Evolutionary conservation across 805 yeast genomes (phyloP), one percentile per base, ranked within the genome.

Genomic region (Kuraishia piskuri): DNA sequence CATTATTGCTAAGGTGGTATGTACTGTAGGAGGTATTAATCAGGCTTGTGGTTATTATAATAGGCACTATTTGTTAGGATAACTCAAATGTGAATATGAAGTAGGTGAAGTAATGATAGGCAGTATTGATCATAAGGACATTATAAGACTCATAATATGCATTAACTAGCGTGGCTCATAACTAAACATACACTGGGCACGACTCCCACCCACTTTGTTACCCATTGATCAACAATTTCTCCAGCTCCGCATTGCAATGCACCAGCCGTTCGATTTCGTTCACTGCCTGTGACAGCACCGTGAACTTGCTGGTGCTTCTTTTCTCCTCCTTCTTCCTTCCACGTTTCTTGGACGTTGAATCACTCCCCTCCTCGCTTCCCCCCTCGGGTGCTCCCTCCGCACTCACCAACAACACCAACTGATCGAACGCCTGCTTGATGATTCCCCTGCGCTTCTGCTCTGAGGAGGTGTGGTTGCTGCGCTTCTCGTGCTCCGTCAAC

Each of bases 391-490:
- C 55, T 51, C n/a, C 54, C 55, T 17, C 40, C 48, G 48, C 6
- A 58, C 14, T 54, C 59, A 8, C 55, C 53, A 68, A 57, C 2
- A 53, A 57, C 22, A 68, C 63, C 21, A 73, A 58, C 17, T 60
- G 48, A 46, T 71, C 73, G 56, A 68, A 73, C 2, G 76, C 69
- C 14, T 60, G 62, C 53, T 68, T 70, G 22, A 73, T 72, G 53
- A 63, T 58, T 44, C 62, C 59, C 48, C 77, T 60, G 26, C 77
- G 59, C 53, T 63, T 64, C 56, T 72, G 74, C 58, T 73, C 77
- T 22, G 71, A 66, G 22, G 65, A 59, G 9, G 72, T 67, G 58
- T 73, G 77, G 52, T 68, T 64, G 31, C 57, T 50, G 48, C 72
- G 60, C 53, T 66, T 69, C 55, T 73, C 73, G 48, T 68, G 64